Base-by-base conservation (phyloP, 768 basidiomycete species). In the Agrocybe pediades region DNA sequence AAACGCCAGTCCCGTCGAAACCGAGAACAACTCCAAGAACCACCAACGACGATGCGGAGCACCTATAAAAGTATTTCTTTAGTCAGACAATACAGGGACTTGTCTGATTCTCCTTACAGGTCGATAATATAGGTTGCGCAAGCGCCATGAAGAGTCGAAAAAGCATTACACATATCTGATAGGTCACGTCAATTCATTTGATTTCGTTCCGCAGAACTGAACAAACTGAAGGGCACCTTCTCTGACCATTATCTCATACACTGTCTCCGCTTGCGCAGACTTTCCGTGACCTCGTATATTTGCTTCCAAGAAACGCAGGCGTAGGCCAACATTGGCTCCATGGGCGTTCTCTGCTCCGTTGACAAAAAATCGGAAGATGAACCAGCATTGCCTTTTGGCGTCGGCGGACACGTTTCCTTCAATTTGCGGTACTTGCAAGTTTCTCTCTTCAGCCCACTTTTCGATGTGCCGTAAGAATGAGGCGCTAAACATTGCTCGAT, bases 111-210 rank as follows among this genome's bases (percentile, higher is more conserved):
- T 33, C 67, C 81, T 23, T 56, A 80, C 84, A 72, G 71, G 65
- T 85, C 83, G 25, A 85, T 72, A 25, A 86, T 70, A 56, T 82
- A 76, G 0, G 79, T 81, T 3, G 79, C 75, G 59, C 83, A 85
- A 5, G 72, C 83, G 1, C 83, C 84, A 47, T 86, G 84, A n/a
- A 86, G 51, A 16, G 68, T 74, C 7, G 76, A 72, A 47, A 64
- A 65, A 15, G 71, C 60, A 46, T 85, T 85, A 55, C 81, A 70
- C 83, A 86, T 85, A 49, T 84, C 84, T 85, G 47, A 33, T n/a
- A 17, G 17, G 15, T 17, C 20, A 24, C 11, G 46, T 13, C 13
- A 19, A 21, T 20, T 20, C 17, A 19, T 25, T 23, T 24, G 25
- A 13, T 20, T 11, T 43, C 23, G 25, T 23, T 25, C 11, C 21